Evolutionary conservation across 192 early-diverging fungal species (phyloP).

Genomic region (Thamnidium elegans): DNA sequence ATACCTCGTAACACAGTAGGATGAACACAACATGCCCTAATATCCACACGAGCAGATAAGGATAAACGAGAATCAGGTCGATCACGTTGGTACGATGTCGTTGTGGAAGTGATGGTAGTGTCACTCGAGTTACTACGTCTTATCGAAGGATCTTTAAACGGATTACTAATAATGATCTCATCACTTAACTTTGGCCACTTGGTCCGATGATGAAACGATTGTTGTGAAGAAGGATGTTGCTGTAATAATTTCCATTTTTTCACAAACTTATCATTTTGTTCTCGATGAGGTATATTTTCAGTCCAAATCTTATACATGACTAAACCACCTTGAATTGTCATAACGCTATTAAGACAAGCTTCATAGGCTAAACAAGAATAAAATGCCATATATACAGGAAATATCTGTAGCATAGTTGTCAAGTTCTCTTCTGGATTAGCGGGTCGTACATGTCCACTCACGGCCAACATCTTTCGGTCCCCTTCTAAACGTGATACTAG

Average conservation of each 20-base stretch:
- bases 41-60: constrained; percentile 10
- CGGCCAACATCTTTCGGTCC: constrained; percentile 55
- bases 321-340: constrained; percentile 60
- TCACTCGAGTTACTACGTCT: background rate
- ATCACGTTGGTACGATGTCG: background rate
- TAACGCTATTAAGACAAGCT: constrained; percentile 58
- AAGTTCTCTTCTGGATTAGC: constrained; percentile 57
- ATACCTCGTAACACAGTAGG: constrained; percentile 32
- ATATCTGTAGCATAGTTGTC: constrained; percentile 67
- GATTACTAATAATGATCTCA: constrained; percentile 7
- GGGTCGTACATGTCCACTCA: constrained; percentile 65
- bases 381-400: constrained; percentile 62
- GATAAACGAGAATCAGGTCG: constrained; percentile 6
- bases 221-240: background rate
- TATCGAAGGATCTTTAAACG: background rate
- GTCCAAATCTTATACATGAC: constrained; percentile 67
- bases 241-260: constrained; percentile 21
- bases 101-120: background rate
- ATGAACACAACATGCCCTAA: constrained; percentile 32
- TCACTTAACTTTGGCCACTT: constrained; percentile 22
- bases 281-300: constrained; percentile 34
- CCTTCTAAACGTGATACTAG: constrained; percentile 55
- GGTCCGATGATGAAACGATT: background rate
- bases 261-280: background rate
- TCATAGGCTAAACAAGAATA: constrained; percentile 62